Base-by-base conservation (phyloP, 257 asterid species). In the Nicotiana undulata region DNA sequence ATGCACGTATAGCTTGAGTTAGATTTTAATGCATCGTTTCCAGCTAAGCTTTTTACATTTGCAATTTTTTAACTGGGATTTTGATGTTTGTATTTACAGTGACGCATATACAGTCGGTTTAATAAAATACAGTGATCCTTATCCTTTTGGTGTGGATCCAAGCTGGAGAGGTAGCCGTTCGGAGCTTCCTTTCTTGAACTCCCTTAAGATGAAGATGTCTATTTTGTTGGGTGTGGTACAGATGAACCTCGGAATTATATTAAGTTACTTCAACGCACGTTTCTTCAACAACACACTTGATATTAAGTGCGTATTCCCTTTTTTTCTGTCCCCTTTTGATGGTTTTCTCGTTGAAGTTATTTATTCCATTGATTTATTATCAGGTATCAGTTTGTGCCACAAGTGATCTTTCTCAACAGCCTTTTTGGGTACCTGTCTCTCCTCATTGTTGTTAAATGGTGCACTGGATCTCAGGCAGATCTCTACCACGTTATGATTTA, bases 121-220 rank as follows among this genome's bases (percentile, higher is more conserved):
- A 86, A 34, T 90, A 83, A 93, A 93, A 87, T 82, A 82, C 79
- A 86, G 85, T 76, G 97, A 89, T 81, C 82, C 97, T 49, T 94
- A 93, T 90, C 98, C 98, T 63, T 94, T 94, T 86, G 98, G 98
- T 51, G 98, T 93, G 61, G 98, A 94, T 88, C 98, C 98, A 79
- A 88, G 96, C 85, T 94, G 98, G 98, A 91, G 97, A 58, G 98
- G 98, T 64, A 92, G 97, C 86, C 97, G 97, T 80, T 84, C 97
- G 63, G 98, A 94, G 92, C 90, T 94, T 79, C 97, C 98, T 82
- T 94, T 94, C 89, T 87, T 93, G 87, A 94, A 94, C 86, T 94
- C 98, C 76, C 91, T 94, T 52, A 94, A 94, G 90, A 93, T 94
- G 98, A 94, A 94, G 87, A 86, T 94, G 92, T 94, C 98, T 5